Evolutionary conservation across 306 rosid species (phyloP).

Genomic region (Abrus precatorius): DNA sequence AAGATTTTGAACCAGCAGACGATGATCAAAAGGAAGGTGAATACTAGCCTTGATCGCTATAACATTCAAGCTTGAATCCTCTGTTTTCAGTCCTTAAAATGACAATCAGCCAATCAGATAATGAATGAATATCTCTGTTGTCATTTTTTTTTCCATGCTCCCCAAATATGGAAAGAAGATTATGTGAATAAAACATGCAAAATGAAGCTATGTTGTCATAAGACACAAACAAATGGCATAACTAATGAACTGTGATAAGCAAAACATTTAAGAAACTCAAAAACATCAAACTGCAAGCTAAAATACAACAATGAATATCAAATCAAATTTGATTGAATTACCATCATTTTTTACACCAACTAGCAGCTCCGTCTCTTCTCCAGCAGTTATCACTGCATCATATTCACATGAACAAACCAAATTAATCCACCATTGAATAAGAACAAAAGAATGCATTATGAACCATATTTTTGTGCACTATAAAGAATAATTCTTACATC

Average conservation of each 20-base stretch:
- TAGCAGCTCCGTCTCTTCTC: conserved; percentile 84
- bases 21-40: conserved; percentile 87
- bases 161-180: conserved; percentile 1
- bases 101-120: conserved; percentile 48
- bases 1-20: conserved; percentile 84
- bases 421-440: conserved; percentile 22
- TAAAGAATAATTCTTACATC: conserved; percentile 55
- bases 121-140: conserved; percentile 28
- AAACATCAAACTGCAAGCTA: conserved; percentile 19
- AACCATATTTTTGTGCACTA: background rate
- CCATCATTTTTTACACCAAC: conserved; percentile 93
- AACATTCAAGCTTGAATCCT: conserved; percentile 77
- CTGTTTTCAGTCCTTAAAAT: conserved; percentile 65
- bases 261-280: background rate
- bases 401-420: conserved; percentile 40
- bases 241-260: conserved; percentile 13
- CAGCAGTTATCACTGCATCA: conserved; percentile 82
- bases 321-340: conserved; percentile 51
- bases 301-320: background rate
- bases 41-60: conserved; percentile 86
- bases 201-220: conserved; percentile 12
- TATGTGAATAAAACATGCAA: conserved; percentile 10
- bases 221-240: conserved; percentile 11
- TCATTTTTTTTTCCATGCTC: conserved; percentile 6
- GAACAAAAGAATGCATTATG: background rate